These are phyloP conservation scores for Oidiodendron maius DNA, from an alignment of 495 filamentous ascomycete genomes.

Conservation along the genomic window DNA sequence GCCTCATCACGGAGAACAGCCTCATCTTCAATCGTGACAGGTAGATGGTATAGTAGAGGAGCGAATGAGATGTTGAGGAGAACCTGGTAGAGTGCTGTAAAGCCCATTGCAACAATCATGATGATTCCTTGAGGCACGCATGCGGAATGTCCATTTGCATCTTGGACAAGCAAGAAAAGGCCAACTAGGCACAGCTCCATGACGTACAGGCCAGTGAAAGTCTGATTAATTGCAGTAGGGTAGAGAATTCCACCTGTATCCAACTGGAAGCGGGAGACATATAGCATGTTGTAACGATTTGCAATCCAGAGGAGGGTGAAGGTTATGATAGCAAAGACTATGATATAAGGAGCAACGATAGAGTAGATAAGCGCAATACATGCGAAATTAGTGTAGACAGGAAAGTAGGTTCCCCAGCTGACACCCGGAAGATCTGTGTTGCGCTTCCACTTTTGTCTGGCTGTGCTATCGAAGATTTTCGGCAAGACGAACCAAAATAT, in stretches of 20 bases:
- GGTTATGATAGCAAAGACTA: constrained; percentile 90
- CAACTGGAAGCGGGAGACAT: constrained; percentile 83
- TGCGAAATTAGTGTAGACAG: constrained; percentile 91
- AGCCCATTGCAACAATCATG: constrained; percentile 70
- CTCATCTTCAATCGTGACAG: constrained; percentile 93
- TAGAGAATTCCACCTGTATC: constrained; percentile 94
- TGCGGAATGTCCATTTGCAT: constrained; percentile 49
- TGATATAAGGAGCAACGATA: constrained; percentile 83
- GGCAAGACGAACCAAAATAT: constrained; percentile 76
- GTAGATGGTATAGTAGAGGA: constrained; percentile 81
- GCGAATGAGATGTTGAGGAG: constrained; percentile 81
- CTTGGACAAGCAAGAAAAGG: constrained; percentile 79
- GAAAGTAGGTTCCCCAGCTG: constrained; percentile 91
- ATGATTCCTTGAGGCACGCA: constrained; percentile 81
- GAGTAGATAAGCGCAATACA: constrained; percentile 92
- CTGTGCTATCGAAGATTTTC: constrained; percentile 76
- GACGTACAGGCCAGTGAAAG: constrained; percentile 90
- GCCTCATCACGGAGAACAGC: constrained; percentile 83
- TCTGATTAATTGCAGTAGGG: constrained; percentile 89
- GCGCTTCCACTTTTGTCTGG: constrained; percentile 81
- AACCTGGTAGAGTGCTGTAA: constrained; percentile 76
- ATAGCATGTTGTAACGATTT: constrained; percentile 93
- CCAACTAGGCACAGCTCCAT: constrained; percentile 91
- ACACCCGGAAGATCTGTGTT: constrained; percentile 73
- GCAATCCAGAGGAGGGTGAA: constrained; percentile 94